phyloP scores from a whole-genome alignment of 768 basidiomycete species.

The Termitomyces sp. region DNA sequence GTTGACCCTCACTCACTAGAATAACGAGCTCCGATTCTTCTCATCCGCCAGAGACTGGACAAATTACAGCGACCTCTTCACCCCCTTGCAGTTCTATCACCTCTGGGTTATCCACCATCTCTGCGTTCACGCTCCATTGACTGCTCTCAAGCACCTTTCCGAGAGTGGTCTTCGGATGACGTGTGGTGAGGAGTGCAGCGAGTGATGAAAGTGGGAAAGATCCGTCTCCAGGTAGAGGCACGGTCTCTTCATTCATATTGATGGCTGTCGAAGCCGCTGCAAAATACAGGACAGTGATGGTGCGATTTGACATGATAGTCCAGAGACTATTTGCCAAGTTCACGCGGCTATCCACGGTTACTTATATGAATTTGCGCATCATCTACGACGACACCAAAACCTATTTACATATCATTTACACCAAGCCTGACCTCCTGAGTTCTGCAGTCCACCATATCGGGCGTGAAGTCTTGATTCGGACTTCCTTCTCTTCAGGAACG shows the following conservation, averaged over 20 bases:
- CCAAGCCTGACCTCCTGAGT: slow-evolving; percentile 31
- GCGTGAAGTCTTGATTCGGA: slow-evolving; percentile 71
- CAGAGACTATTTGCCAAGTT: neutral
- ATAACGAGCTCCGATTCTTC: neutral
- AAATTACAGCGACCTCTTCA: slow-evolving; percentile 77
- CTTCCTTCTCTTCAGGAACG: slow-evolving; percentile 53
- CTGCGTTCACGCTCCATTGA: slow-evolving; percentile 77
- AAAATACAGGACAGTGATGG: slow-evolving; percentile 50
- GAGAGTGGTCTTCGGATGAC: slow-evolving; percentile 48
- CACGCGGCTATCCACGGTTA: neutral
- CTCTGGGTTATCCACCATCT: slow-evolving; percentile 67
- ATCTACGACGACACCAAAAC: neutral
- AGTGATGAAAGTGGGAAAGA: slow-evolving; percentile 49
- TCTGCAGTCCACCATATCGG: slow-evolving; percentile 93
- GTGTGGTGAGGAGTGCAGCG: slow-evolving; percentile 43
- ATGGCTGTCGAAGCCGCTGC: slow-evolving; percentile 67
- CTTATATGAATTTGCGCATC: neutral
- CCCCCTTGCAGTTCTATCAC: slow-evolving; percentile 51
- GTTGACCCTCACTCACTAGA: neutral
- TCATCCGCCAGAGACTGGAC: slow-evolving; percentile 78
- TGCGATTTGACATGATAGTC: slow-evolving; percentile 19
- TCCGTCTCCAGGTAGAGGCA: slow-evolving; percentile 39
- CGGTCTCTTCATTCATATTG: slow-evolving; percentile 46
- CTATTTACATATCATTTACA: neutral
- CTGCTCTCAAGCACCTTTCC: slow-evolving; percentile 51